Evolutionary conservation across 352 stramenopile genomes (phyloP).

Genomic region (Plasmopara muralis): DNA sequence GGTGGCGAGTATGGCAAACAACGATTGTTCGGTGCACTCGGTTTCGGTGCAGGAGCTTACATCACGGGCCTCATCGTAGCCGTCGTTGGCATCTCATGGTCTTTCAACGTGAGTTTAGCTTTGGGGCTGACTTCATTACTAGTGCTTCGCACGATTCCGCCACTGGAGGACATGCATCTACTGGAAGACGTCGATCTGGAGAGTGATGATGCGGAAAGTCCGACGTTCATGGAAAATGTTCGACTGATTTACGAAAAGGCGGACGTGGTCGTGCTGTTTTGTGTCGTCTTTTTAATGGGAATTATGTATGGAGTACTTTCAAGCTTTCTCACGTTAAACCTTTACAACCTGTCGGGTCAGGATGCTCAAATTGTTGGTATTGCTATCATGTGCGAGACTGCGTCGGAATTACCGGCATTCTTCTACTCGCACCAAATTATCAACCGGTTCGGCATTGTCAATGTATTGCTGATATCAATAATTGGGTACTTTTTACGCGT

Average conservation of each 20-base stretch:
- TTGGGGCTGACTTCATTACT: constrained; percentile 49
- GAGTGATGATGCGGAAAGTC: constrained; percentile 6
- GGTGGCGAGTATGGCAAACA: constrained; percentile 82
- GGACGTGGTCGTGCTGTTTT: constrained; percentile 63
- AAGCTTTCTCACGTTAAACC: constrained; percentile 77
- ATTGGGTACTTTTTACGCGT: constrained; percentile 59
- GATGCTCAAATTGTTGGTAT: constrained; percentile 77
- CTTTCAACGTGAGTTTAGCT: constrained; percentile 64
- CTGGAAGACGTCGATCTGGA: constrained; percentile 21
- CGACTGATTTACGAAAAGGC: constrained; percentile 31
- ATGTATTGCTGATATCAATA: constrained; percentile 67
- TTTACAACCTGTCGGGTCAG: constrained; percentile 69
- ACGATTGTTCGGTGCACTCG: constrained; percentile 67
- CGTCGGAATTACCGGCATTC: constrained; percentile 74
- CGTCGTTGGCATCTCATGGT: constrained; percentile 53
- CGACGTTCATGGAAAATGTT: constrained; percentile 40
- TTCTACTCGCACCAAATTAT: constrained; percentile 74
- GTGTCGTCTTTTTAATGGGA: constrained; percentile 73
- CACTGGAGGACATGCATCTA: constrained; percentile 31
- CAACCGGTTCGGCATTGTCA: constrained; percentile 58
- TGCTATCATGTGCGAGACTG: constrained; percentile 72
- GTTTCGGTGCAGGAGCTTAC: constrained; percentile 60
- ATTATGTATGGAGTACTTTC: constrained; percentile 78
- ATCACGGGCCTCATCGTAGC: constrained; percentile 59
- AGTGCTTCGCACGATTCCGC: constrained; percentile 55